Percentiles rank a stretch among this genome's conserved stretches.
Evolutionary conservation across 345 rosid genomes (phyloP).

Genomic region (Pistacia integerrima): DNA sequence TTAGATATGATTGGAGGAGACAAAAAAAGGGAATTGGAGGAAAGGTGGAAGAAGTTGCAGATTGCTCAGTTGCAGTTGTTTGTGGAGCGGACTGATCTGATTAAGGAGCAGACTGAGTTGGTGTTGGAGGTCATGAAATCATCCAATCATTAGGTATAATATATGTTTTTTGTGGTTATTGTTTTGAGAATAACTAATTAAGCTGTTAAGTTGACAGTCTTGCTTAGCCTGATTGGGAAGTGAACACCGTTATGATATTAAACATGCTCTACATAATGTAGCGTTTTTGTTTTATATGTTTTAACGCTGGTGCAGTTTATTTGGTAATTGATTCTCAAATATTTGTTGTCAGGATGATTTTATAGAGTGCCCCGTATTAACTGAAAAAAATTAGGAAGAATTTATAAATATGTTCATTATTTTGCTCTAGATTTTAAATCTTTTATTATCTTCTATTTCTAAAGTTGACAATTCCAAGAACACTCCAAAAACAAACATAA

Average conservation of each 20-base stretch:
- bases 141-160: not conserved
- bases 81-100: constrained; percentile 32
- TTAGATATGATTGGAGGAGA: constrained; percentile 33
- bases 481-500: too few relatives aligned
- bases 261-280: not conserved
- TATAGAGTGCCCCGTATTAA: not conserved
- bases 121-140: constrained; percentile 29
- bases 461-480: too few relatives aligned
- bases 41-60: constrained; percentile 37
- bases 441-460: too few relatives aligned
- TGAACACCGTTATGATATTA: not conserved
- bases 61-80: constrained; percentile 34
- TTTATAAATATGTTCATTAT: too few relatives aligned
- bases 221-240: too few relatives aligned
- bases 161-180: not conserved
- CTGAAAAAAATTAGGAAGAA: not conserved
- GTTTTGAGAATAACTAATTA: constrained; percentile 1
- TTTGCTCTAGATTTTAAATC: too few relatives aligned
- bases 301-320: not conserved
- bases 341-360: not conserved
- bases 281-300: not conserved
- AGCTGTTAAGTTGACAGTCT: not conserved
- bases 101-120: constrained; percentile 33
- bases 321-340: not conserved
- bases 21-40: constrained; percentile 38